These are phyloP conservation scores for Rosellinia necatrix DNA, from an alignment of 2,329 filamentous ascomycete species.

Conservation along the genomic window DNA sequence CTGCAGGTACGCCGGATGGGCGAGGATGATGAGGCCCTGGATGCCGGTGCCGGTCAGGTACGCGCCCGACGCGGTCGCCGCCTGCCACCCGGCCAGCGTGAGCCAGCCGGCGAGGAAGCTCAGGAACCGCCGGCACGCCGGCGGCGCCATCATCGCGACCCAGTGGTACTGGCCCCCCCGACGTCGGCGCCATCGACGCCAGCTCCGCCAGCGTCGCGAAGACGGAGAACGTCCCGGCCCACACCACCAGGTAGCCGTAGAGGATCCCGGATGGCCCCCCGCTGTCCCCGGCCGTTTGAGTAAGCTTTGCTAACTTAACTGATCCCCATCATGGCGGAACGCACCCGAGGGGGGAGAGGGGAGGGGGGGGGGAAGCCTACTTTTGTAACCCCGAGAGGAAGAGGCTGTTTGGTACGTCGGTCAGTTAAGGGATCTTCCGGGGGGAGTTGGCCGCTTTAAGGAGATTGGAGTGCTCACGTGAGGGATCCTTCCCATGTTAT, in stretches of 20 bases:
- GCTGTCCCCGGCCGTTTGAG: background rate
- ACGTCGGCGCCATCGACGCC: conserved; percentile 45
- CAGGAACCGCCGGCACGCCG: conserved; percentile 13
- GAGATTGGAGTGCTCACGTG: conserved; percentile 17
- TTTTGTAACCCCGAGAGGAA: conserved; percentile 26
- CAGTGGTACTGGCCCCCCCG: conserved; percentile 34
- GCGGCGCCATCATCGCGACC: conserved; percentile 34
- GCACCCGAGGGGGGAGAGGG: too few relatives aligned
- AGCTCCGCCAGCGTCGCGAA: conserved; percentile 52
- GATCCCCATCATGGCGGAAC: too few relatives aligned
- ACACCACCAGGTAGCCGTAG: conserved; percentile 57
- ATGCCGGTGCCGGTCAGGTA: conserved; percentile 27
- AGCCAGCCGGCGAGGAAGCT: conserved; percentile 33
- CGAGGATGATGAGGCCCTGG: conserved; percentile 28
- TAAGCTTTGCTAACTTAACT: background rate
- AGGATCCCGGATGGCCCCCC: conserved; percentile 50
- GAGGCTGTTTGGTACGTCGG: background rate
- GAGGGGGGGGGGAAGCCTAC: conserved; percentile 1
- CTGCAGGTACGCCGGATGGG: conserved; percentile 20
- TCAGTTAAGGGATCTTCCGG: too few relatives aligned
- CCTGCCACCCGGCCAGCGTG: conserved; percentile 28
- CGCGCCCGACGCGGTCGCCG: conserved; percentile 12
- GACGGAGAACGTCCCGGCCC: conserved; percentile 50
- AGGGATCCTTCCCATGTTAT: conserved; percentile 33
- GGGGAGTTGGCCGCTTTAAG: too few relatives aligned